Conservation (phyloP, 164 flowering plant species). For the Dillenia suffruticosa region DNA sequence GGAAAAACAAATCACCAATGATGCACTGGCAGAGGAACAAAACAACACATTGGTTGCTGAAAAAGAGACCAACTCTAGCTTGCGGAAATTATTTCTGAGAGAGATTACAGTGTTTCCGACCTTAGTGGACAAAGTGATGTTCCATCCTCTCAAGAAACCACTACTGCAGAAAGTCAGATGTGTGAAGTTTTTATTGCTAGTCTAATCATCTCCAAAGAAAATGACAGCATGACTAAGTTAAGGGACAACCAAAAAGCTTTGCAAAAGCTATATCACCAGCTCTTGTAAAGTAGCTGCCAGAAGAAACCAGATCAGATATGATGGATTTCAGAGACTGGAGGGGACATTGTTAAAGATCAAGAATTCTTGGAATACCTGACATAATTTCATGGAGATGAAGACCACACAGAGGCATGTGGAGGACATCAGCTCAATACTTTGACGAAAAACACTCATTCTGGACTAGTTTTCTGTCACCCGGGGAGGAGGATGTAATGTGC, state of each 20-base stretch:
- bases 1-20: conserved; percentile 12
- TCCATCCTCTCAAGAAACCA: conserved; percentile 25
- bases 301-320: conserved; percentile 99
- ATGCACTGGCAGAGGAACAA: conserved; percentile 8
- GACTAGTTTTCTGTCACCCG: too few relatives aligned
- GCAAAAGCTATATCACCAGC: conserved; percentile 58
- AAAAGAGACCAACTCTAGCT: too few relatives aligned
- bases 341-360: conserved; percentile 83
- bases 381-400: too few relatives aligned
- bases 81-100: conserved; percentile 19
- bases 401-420: too few relatives aligned
- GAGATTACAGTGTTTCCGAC: conserved; percentile 25
- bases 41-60: background rate
- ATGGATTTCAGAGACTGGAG: conserved; percentile 94
- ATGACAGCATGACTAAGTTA: too few relatives aligned
- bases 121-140: conserved; percentile 20
- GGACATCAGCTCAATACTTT: too few relatives aligned
- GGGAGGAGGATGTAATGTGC: too few relatives aligned
- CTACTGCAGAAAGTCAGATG: background rate
- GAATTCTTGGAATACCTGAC: conserved; percentile 54
- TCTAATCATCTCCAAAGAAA: too few relatives aligned
- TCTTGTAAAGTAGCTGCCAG: conserved; percentile 90
- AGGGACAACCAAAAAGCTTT: too few relatives aligned
- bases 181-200: too few relatives aligned
- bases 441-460: too few relatives aligned